A percentile compares a stretch with the other conserved stretches of the same genome.
Conservation (phyloP, 2,329 filamentous ascomycete species). For the Calonectria hawksworthii region DNA sequence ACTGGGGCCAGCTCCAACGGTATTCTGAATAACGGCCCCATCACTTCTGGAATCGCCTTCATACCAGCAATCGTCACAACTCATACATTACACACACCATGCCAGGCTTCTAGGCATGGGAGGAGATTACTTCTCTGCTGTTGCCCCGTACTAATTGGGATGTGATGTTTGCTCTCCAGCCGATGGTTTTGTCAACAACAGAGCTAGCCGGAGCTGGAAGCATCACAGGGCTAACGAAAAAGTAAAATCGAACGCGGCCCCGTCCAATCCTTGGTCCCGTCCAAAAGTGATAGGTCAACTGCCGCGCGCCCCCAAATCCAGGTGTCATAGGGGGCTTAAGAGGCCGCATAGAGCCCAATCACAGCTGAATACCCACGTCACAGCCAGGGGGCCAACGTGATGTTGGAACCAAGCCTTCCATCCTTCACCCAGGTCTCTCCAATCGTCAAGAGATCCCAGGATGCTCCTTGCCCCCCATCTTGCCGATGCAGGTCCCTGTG, state of each 20-base stretch:
- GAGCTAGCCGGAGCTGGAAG: slow-evolving; percentile 4
- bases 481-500: slow-evolving; percentile 20
- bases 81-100: slow-evolving; percentile 1
- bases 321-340: background rate
- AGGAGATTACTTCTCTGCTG: slow-evolving; percentile 27
- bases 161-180: slow-evolving; percentile 31
- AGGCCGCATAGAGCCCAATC: background rate
- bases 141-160: slow-evolving; percentile 25
- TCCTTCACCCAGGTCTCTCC: background rate
- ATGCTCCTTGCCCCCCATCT: slow-evolving; percentile 16
- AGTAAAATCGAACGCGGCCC: slow-evolving; percentile 10
- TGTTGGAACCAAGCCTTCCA: slow-evolving; percentile 14
- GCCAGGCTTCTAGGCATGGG: slow-evolving; percentile 1
- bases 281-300: slow-evolving; percentile 1
- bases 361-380: slow-evolving; percentile 19
- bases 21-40: slow-evolving; percentile 19
- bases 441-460: slow-evolving; percentile 24
- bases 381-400: slow-evolving; percentile 9
- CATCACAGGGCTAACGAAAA: slow-evolving; percentile 14
- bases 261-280: background rate
- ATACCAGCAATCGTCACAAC: background rate
- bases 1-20: background rate
- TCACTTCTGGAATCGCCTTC: slow-evolving; percentile 12
- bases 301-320: slow-evolving; percentile 2
- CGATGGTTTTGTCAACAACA: background rate